Conservation (phyloP, 257 asterid genomes). For the Cordia subcordata region DNA sequence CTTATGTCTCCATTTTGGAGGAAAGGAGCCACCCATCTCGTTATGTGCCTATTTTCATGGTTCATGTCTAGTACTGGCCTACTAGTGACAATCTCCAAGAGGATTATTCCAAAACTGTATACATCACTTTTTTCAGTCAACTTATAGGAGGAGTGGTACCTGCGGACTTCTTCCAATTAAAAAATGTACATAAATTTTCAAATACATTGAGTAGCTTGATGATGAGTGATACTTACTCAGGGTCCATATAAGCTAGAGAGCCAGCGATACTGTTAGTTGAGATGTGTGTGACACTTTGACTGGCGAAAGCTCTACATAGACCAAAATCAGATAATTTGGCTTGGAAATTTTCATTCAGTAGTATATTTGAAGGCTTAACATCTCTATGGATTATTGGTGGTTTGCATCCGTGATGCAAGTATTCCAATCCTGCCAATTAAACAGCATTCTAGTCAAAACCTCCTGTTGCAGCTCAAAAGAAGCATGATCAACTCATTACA, state of each 20-base stretch:
- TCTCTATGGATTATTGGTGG: constrained; percentile 44
- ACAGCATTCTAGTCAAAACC: too few species aligned
- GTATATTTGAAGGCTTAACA: constrained; percentile 32
- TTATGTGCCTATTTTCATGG: constrained; percentile 16
- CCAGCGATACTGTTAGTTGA: constrained; percentile 20
- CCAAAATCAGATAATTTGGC: constrained; percentile 44
- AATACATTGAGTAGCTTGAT: too few species aligned
- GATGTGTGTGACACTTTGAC: constrained; percentile 18
- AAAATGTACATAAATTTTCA: too few species aligned
- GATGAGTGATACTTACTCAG: constrained; percentile 25
- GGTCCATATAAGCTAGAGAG: constrained; percentile 34
- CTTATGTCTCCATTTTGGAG: constrained; percentile 22
- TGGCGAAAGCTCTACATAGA: constrained; percentile 26
- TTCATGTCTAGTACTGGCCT: constrained; percentile 8
- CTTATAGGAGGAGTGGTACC: constrained; percentile 5
- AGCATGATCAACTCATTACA: too few species aligned
- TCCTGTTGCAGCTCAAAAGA: too few species aligned
- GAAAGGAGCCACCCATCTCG: constrained; percentile 19
- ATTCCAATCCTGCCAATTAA: constrained; percentile 30
- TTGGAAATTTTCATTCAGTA: constrained; percentile 19
- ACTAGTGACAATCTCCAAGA: constrained; percentile 34
- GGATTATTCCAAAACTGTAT: constrained; percentile 36
- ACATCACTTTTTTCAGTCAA: constrained; percentile 35
- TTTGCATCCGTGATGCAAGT: constrained; percentile 39
- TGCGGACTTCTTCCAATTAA: not conserved